Evolutionary conservation across 177 flowering plant genomes (phyloP).

Genomic region (Vitis hybrid): DNA sequence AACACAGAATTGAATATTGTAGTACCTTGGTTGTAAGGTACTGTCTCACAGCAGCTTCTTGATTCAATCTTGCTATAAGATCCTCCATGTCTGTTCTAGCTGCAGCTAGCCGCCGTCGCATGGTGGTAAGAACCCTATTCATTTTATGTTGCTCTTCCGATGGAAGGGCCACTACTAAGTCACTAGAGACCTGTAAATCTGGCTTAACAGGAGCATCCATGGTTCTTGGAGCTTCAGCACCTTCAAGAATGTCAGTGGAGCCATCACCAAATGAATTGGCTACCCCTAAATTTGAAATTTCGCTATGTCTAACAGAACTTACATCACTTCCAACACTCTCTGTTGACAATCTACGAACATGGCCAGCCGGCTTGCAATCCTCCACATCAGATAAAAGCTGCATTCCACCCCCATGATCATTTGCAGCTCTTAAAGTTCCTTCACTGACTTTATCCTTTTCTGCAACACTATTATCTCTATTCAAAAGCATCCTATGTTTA

Average conservation of each 20-base stretch:
- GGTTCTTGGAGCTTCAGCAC: constrained; percentile 32
- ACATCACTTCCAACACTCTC: constrained; percentile 77
- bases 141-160: constrained; percentile 69
- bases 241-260: constrained; percentile 38
- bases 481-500: constrained; percentile 27
- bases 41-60: constrained; percentile 86
- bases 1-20: neutral
- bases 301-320: constrained; percentile 66
- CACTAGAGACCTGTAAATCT: constrained; percentile 40
- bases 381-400: constrained; percentile 38
- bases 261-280: constrained; percentile 42
- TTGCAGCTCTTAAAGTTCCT: constrained; percentile 23
- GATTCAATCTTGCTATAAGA: constrained; percentile 86
- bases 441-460: constrained; percentile 33
- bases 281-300: constrained; percentile 47
- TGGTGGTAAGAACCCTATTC: constrained; percentile 68
- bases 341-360: constrained; percentile 60
- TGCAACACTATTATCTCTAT: constrained; percentile 25
- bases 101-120: constrained; percentile 72
- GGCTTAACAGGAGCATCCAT: constrained; percentile 26
- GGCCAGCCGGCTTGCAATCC: constrained; percentile 31
- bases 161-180: constrained; percentile 59
- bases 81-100: constrained; percentile 96
- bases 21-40: constrained; percentile 82
- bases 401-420: constrained; percentile 26